Percentiles rank a stretch among this genome's conserved stretches.
These are phyloP conservation scores for Phanerochaete carnosa DNA, from an alignment of 768 basidiomycete genomes.

Conservation along the genomic window DNA sequence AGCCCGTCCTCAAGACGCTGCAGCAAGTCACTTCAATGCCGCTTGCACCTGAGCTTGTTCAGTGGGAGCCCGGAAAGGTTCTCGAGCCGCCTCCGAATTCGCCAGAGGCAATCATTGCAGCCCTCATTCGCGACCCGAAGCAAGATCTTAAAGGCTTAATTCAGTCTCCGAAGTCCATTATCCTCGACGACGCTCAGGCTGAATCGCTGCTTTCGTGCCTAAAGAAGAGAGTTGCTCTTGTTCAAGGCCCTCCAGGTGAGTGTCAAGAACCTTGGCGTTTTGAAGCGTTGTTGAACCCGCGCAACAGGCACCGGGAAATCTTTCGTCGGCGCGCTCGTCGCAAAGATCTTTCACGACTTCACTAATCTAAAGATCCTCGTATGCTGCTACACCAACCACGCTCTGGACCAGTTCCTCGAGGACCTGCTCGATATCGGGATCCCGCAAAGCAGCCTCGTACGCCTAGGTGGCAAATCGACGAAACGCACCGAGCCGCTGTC, in stretches of 20 bases:
- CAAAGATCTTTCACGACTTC: constrained; percentile 52
- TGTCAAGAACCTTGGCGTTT: not conserved
- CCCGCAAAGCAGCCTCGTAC: constrained; percentile 43
- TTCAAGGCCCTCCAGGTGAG: constrained; percentile 72
- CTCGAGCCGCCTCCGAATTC: constrained; percentile 11
- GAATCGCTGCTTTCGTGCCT: constrained; percentile 47
- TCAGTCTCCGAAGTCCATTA: constrained; percentile 34
- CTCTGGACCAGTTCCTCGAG: constrained; percentile 66
- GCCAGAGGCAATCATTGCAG: constrained; percentile 23
- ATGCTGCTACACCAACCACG: constrained; percentile 74
- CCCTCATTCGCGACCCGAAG: constrained; percentile 28
- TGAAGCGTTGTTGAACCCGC: not conserved
- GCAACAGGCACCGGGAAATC: constrained; percentile 68
- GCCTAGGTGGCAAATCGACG: constrained; percentile 57
- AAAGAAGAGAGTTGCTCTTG: constrained; percentile 53
- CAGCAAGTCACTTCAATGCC: constrained; percentile 45
- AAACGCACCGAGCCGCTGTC: constrained; percentile 41
- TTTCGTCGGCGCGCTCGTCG: constrained; percentile 66
- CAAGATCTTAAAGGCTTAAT: constrained; percentile 42
- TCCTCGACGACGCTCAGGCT: constrained; percentile 50
- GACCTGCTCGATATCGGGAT: constrained; percentile 63
- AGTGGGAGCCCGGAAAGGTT: constrained; percentile 40
- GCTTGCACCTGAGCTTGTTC: constrained; percentile 47
- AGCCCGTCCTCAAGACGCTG: constrained; percentile 57
- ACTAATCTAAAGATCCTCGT: constrained; percentile 54